Conservation (phyloP, 306 rosid genomes). For the Pterocarpus macrocarpus region DNA sequence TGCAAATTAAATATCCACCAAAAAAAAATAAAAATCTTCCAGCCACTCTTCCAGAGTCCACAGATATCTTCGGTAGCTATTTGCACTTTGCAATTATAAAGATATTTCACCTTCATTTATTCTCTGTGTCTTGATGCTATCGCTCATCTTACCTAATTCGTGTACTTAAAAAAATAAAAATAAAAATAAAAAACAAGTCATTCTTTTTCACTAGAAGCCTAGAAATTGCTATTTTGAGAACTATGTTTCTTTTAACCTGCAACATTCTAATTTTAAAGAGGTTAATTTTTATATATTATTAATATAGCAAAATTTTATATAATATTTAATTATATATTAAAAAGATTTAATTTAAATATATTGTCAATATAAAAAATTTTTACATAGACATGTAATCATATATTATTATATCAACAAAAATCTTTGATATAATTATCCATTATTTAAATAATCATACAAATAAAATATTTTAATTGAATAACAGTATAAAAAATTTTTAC, state of each 20-base stretch:
- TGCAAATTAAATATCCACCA: conserved; percentile 37
- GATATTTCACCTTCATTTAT: background rate
- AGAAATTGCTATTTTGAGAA: background rate
- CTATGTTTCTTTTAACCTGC: background rate
- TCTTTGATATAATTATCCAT: no score
- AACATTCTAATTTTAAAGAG: background rate
- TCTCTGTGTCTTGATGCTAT: background rate
- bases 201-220: background rate
- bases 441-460: no score
- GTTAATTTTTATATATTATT: no score
- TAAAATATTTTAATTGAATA: no score
- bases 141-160: conserved; percentile 30
- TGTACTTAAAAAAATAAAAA: background rate
- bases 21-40: background rate
- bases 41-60: background rate
- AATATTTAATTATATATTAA: no score
- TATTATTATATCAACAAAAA: no score
- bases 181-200: background rate
- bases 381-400: no score
- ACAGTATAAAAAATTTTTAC: no score
- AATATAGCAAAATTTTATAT: no score
- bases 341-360: no score
- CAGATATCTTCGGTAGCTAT: conserved; percentile 5
- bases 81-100: conserved; percentile 1
- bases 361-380: no score